These are phyloP conservation scores for Naegleria gruberi DNA, from an alignment of 208 protist species.

Conservation along the genomic window DNA sequence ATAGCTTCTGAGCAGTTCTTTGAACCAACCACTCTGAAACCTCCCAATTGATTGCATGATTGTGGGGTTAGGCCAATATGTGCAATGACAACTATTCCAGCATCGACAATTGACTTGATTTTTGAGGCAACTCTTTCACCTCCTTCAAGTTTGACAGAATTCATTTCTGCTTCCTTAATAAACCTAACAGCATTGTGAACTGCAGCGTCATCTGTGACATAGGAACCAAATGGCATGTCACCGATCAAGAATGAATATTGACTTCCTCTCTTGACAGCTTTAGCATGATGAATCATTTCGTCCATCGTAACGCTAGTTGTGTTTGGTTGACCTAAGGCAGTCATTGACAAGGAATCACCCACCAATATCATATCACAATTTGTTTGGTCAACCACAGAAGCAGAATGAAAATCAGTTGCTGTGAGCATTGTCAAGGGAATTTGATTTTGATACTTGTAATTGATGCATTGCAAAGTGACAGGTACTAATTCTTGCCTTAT, in stretches of 20 bases:
- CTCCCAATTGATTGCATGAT: conserved; percentile 42
- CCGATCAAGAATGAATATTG: conserved; percentile 45
- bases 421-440: conserved; percentile 54
- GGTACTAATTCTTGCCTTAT: not conserved
- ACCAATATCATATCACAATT: conserved; percentile 55
- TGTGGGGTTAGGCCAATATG: conserved; percentile 71
- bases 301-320: conserved; percentile 58
- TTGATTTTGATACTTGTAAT: conserved; percentile 37
- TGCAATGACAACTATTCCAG: conserved; percentile 57
- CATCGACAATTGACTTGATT: conserved; percentile 41
- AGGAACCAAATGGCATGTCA: conserved; percentile 68
- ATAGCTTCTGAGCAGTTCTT: conserved; percentile 24
- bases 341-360: conserved; percentile 63
- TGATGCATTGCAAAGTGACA: conserved; percentile 20
- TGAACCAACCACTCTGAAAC: conserved; percentile 52
- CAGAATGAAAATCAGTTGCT: conserved; percentile 53
- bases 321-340: conserved; percentile 47
- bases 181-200: conserved; percentile 53
- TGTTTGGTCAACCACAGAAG: conserved; percentile 41
- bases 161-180: conserved; percentile 47
- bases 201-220: conserved; percentile 34
- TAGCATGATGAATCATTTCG: conserved; percentile 53
- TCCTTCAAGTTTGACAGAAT: conserved; percentile 64
- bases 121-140: conserved; percentile 19
- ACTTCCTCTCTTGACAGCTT: conserved; percentile 39